A percentile compares a stretch with the other conserved stretches of the same genome.
Evolutionary conservation across 805 yeast genomes (phyloP).

Genomic region (Spathaspora sp.): DNA sequence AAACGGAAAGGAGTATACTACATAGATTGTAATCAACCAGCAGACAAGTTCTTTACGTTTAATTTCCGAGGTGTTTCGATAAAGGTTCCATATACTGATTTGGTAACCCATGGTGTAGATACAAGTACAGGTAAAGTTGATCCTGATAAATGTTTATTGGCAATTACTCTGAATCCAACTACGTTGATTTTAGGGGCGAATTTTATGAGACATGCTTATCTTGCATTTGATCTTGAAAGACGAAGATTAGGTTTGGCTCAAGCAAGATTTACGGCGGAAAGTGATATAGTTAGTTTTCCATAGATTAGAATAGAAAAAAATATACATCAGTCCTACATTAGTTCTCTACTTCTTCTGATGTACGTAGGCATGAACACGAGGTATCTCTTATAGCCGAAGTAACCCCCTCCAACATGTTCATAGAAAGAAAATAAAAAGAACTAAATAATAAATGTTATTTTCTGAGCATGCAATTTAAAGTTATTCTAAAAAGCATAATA

Average conservation of each 20-base stretch:
- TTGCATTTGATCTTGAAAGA: constrained; percentile 61
- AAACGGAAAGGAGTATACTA: constrained; percentile 35
- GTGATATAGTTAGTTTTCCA: neutral
- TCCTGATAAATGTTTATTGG: neutral
- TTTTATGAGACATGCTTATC: constrained; percentile 59
- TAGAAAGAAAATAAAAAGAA: too few species aligned
- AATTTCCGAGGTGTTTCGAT: constrained; percentile 38
- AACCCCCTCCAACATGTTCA: too few species aligned
- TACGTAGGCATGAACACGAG: neutral
- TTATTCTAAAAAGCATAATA: too few species aligned
- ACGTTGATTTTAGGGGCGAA: constrained; percentile 59
- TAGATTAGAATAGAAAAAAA: neutral
- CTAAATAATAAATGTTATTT: too few species aligned
- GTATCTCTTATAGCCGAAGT: neutral
- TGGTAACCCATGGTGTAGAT: constrained; percentile 2
- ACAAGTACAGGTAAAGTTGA: neutral
- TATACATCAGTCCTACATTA: too few species aligned
- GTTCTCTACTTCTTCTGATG: too few species aligned
- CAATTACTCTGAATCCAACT: neutral
- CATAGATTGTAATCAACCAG: constrained; percentile 31
- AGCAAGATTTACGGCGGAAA: constrained; percentile 31
- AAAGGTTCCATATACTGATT: constrained; percentile 8
- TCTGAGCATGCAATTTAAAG: too few species aligned
- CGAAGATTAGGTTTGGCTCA: constrained; percentile 54
- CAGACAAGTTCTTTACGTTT: constrained; percentile 22